These are phyloP conservation scores for Blastobotrys mokoenaii DNA, from an alignment of 805 yeast species.

Conservation along the genomic window DNA sequence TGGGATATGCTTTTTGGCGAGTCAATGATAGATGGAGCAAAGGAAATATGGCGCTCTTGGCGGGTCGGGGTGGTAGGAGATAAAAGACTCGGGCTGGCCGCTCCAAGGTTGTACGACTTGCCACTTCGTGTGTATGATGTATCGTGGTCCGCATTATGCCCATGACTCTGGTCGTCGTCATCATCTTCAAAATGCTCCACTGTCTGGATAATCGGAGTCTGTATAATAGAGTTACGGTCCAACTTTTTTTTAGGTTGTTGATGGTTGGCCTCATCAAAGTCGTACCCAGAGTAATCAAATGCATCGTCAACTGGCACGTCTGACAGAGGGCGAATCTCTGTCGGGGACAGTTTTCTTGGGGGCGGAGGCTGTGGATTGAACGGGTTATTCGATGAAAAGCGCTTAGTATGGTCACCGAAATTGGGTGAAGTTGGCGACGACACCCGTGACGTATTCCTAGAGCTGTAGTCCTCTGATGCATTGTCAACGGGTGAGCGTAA, in stretches of 20 bases:
- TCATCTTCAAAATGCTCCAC: background rate
- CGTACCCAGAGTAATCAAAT: slow-evolving; percentile 10
- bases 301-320: slow-evolving; percentile 17
- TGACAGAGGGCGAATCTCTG: slow-evolving; percentile 12
- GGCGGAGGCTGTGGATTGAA: background rate
- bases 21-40: slow-evolving; percentile 1
- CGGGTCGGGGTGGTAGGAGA: background rate
- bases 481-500: no score
- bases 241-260: no score
- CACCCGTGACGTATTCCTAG: no score
- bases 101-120: background rate
- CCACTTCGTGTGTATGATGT: background rate
- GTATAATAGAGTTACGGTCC: background rate
- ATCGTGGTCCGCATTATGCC: no score
- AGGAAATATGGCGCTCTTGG: slow-evolving; percentile 3
- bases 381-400: slow-evolving; percentile 7
- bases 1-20: background rate
- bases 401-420: background rate
- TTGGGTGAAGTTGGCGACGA: no score
- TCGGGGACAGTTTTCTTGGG: background rate
- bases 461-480: background rate
- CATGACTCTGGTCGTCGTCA: no score
- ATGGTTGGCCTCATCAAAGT: slow-evolving; percentile 2
- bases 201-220: slow-evolving; percentile 1
- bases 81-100: background rate